Base-by-base conservation (phyloP, 1,139 yeast genomes). In the Candida glucosophila region DNA sequence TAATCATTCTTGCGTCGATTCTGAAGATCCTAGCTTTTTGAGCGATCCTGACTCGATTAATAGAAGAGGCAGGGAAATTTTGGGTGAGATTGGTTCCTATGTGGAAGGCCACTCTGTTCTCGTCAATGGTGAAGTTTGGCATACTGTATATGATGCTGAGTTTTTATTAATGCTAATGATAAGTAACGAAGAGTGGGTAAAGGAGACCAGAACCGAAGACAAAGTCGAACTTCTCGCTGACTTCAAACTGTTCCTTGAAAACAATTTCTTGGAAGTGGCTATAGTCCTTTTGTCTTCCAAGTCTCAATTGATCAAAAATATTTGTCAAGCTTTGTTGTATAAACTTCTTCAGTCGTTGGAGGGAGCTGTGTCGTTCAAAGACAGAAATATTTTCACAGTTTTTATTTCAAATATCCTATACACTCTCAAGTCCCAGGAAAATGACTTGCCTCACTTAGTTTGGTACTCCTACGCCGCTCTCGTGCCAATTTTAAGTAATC, bases 171-270 rank as follows among this genome's bases (percentile, higher is more conserved):
- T 79, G 35, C 44, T 75, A 34, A 50, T 74, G 9, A 46, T 77
- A 20, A 77, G 75, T 43, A 77, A 74, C 39, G 74, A 70, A 5
- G 86, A 79, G 32, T 54, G 79, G 22, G 65, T 78, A 30, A 49
- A 51, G 14, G 36, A 52, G 17, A 47, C 46, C 4, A 17, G 19
- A 35, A 40, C 13, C 52, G 43, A 39, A 23, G 28, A 24, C 6
- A 14, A 13, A 12, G 28, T 12, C 48, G 12, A 7, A 7, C 12
- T 19, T 10, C 45, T 6, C 33, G 58, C 77, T 27, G 74, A 80
- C 34, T 49, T 80, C 26, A 69, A 67, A 38, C 67, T 65, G 27
- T 51, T 83, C 19, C 58, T 78, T 3, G 83, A 77, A 5, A 60
- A 79, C 3, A 62, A 65, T 5, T 47, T 81, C 5, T 56, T 86